Percentiles rank a stretch among this genome's conserved stretches.
Conservation (phyloP, 129 eudicot species). For the Chrysanthemum seticuspe region DNA sequence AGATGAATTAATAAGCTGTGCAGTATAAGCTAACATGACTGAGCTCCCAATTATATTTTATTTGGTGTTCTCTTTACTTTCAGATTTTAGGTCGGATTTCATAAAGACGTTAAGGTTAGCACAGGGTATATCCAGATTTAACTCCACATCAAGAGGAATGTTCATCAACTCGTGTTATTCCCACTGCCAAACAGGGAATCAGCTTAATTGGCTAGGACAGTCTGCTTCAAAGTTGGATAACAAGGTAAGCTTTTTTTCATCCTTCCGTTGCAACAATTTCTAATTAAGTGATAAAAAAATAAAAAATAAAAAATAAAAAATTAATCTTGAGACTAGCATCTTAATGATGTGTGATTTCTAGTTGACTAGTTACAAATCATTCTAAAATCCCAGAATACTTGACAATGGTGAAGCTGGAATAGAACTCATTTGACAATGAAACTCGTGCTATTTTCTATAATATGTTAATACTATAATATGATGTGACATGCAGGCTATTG, state of each 20-base stretch:
- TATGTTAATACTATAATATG: neutral
- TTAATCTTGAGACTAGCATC: neutral
- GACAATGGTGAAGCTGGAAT: neutral
- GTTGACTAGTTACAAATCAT: neutral
- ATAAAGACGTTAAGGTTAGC: slow-evolving; percentile 31
- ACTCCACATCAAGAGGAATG: slow-evolving; percentile 41
- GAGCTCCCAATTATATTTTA: neutral
- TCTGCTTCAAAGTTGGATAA: slow-evolving; percentile 43
- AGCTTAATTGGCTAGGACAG: slow-evolving; percentile 42
- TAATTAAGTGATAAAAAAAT: neutral
- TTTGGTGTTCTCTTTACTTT: slow-evolving; percentile 2
- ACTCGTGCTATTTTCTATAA: slow-evolving; percentile 3
- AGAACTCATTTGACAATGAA: neutral
- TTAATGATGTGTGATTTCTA: too few species aligned
- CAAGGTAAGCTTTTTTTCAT: slow-evolving; percentile 25
- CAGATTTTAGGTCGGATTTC: slow-evolving; percentile 44
- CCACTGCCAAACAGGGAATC: slow-evolving; percentile 47
- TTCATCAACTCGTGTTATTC: slow-evolving; percentile 41
- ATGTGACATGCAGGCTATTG: slow-evolving; percentile 37
- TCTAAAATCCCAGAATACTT: neutral
- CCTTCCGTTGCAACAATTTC: neutral
- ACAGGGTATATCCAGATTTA: slow-evolving; percentile 29
- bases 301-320: too few species aligned
- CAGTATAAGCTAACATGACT: neutral
- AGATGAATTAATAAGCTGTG: slow-evolving; percentile 4